phyloP scores from a whole-genome alignment of 202 grass and related monocot species.

The Carex arenaria region DNA sequence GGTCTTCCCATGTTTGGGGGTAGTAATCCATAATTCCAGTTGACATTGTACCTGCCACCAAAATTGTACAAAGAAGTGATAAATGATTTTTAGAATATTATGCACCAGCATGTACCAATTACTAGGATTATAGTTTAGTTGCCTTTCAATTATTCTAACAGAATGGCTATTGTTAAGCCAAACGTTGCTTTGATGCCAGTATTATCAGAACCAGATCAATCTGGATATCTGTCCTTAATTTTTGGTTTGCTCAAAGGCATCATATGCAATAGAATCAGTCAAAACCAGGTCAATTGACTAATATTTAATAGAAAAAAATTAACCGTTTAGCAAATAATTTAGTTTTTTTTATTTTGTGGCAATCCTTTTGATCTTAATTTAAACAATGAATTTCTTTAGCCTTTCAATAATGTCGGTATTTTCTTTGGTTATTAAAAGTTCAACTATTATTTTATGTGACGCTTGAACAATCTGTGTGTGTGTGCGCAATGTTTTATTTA shows the following conservation, averaged over 20 bases:
- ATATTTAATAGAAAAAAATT: neutral
- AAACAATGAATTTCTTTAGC: neutral
- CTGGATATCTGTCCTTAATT: neutral
- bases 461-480: neutral
- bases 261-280: neutral
- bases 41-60: constrained; percentile 68
- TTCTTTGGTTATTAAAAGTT: neutral
- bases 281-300: neutral
- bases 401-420: neutral
- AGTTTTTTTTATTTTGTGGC: neutral
- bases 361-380: neutral
- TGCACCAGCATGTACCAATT: neutral
- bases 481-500: neutral
- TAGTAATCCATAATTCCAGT: constrained; percentile 94
- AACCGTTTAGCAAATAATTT: neutral
- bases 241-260: neutral
- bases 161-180: neutral
- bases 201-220: neutral
- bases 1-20: constrained; percentile 99
- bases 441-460: neutral
- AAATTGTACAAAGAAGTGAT: constrained; percentile 11
- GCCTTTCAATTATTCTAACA: neutral
- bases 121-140: neutral
- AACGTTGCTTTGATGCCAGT: neutral
- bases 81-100: neutral